Evolutionary conservation across 805 yeast genomes (phyloP).

Genomic region (Dipodascopsis uninucleata): DNA sequence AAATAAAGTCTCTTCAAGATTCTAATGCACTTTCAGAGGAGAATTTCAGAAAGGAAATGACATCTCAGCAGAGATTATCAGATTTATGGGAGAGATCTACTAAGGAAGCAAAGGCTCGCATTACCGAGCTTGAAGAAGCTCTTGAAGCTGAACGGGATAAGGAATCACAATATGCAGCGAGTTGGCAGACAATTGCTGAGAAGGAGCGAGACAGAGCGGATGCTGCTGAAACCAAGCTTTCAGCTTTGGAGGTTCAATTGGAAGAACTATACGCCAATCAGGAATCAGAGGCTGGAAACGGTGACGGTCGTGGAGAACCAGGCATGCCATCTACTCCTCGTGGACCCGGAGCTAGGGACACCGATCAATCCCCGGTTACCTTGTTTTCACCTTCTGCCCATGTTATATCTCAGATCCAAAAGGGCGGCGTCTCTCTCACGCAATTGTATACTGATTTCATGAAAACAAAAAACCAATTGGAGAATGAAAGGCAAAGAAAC

Average conservation of each 20-base stretch:
- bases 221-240: conserved; percentile 41
- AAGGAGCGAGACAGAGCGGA: conserved; percentile 39
- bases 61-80: conserved; percentile 57
- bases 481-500: conserved; percentile 67
- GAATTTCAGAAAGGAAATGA: conserved; percentile 54
- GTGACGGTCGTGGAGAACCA: background rate
- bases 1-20: conserved; percentile 49
- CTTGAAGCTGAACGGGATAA: conserved; percentile 43
- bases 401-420: conserved; percentile 45
- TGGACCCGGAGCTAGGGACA: conserved; percentile 10
- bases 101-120: conserved; percentile 50
- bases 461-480: conserved; percentile 59
- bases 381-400: conserved; percentile 57
- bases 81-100: conserved; percentile 54
- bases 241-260: conserved; percentile 44
- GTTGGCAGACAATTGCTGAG: conserved; percentile 40
- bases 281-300: conserved; percentile 7
- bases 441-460: conserved; percentile 63
- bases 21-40: conserved; percentile 44
- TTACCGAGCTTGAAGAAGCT: conserved; percentile 50
- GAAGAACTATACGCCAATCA: conserved; percentile 29
- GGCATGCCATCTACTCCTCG: conserved; percentile 18
- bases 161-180: conserved; percentile 39
- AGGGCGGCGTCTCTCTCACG: conserved; percentile 58
- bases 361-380: conserved; percentile 18